Evolutionary conservation across 2,329 filamentous ascomycete genomes (phyloP), one percentile per base, ranked within the genome.

Genomic region (Scedosporium apiospermum): DNA sequence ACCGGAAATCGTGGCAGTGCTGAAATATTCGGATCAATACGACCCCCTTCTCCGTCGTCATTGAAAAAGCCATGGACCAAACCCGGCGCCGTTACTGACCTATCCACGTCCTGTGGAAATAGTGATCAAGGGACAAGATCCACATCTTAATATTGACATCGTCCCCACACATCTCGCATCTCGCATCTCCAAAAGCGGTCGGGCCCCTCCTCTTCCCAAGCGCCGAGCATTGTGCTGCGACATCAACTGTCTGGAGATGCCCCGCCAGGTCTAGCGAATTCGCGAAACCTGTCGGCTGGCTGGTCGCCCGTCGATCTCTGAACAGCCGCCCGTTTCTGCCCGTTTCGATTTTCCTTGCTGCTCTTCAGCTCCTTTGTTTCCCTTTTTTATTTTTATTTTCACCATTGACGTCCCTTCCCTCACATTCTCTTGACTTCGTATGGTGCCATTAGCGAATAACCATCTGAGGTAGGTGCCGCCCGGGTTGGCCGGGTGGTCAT

Each of bases 161-260:
- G 34, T 38, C 34, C 34, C 34, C 34, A 38, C 34, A 38, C 34
- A 38, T 38, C 34, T 38, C 34, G 34, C 34, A 38, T 38, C 34
- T 38, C 10, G 34, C 34, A 38, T 38, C 34, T 3, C 34, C 34
- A 6, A 38, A 38, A 18, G 21, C 7, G 51, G 51, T 55, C 51
- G 51, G 23, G 51, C 51, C 51, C 51, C 12, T 55, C 23, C 23
- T 26, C 51, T 21, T 7, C 16, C 44, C 51, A 55, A 55, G 51
- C 51, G 51, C 51, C 51, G 51, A 55, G 51, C 51, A 14, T 55
- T 55, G 23, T 55, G 51, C 51, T 55, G 51, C 51, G 51, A 55
- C 51, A 6, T 12, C 51, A 55, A 55, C 23, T 55, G 51, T 55
- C 21, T 55, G 51, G 51, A 55, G 51, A 55, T 23, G 18, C 51